Evolutionary conservation across 2,329 filamentous ascomycete species (phyloP).

Genomic region (Pseudocercospora crystallina): DNA sequence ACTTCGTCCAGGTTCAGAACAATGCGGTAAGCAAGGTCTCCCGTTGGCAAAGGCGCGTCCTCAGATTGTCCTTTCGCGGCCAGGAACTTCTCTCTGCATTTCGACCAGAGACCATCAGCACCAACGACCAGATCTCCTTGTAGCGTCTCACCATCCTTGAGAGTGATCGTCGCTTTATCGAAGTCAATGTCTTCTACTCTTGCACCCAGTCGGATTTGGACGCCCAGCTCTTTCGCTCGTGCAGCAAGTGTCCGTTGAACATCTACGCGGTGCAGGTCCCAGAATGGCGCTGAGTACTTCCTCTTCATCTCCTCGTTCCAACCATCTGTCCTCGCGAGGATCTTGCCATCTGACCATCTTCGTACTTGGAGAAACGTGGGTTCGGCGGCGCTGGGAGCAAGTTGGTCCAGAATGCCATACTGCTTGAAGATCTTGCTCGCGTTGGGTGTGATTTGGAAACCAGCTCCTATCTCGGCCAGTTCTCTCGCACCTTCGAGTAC

Average conservation of each 20-base stretch:
- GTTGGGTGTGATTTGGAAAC: slow-evolving; percentile 54
- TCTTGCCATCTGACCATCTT: slow-evolving; percentile 50
- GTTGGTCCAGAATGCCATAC: slow-evolving; percentile 50
- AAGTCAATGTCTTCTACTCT: slow-evolving; percentile 52
- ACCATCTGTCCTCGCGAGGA: slow-evolving; percentile 52
- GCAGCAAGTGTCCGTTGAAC: slow-evolving; percentile 56
- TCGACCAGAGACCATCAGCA: slow-evolving; percentile 65
- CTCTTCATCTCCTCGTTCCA: slow-evolving; percentile 55
- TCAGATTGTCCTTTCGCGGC: slow-evolving; percentile 36
- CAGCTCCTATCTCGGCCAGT: slow-evolving; percentile 52
- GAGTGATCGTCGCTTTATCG: slow-evolving; percentile 44
- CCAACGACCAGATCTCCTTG: slow-evolving; percentile 60
- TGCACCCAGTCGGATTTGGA: slow-evolving; percentile 51
- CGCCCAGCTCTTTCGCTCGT: slow-evolving; percentile 55
- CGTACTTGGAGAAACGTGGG: slow-evolving; percentile 54
- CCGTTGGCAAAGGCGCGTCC: slow-evolving; percentile 57
- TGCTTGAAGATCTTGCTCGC: slow-evolving; percentile 41
- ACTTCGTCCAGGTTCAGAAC: slow-evolving; percentile 56
- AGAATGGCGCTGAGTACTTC: slow-evolving; percentile 59
- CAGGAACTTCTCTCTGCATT: slow-evolving; percentile 52
- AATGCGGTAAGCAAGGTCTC: slow-evolving; percentile 65
- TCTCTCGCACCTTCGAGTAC: slow-evolving; percentile 38
- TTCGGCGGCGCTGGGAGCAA: slow-evolving; percentile 42
- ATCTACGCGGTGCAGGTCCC: slow-evolving; percentile 63
- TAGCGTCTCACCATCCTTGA: slow-evolving; percentile 41